Evolutionary conservation across 345 rosid genomes (phyloP).

Genomic region (Pistacia atlantica): DNA sequence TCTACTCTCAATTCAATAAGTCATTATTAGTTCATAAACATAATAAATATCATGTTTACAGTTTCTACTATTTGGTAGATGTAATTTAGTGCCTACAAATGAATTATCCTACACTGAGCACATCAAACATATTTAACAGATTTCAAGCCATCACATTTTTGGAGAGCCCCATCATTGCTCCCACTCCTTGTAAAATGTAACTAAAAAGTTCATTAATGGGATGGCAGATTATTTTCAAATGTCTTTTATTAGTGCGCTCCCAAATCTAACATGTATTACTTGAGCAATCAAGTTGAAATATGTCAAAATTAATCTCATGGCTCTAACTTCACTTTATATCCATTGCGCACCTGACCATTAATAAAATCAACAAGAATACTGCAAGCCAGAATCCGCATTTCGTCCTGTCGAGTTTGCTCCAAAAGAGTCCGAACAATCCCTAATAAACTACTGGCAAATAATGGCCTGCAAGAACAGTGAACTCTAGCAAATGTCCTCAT

Average conservation of each 20-base stretch:
- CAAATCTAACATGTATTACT: slow-evolving; percentile 8
- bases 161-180: background rate
- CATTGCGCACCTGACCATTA: slow-evolving; percentile 66
- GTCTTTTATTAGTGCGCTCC: background rate
- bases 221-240: background rate
- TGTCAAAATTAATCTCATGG: slow-evolving; percentile 17
- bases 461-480: slow-evolving; percentile 61
- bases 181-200: slow-evolving; percentile 6
- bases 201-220: background rate
- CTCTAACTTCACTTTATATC: background rate
- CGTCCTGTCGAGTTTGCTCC: slow-evolving; percentile 75
- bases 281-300: slow-evolving; percentile 6
- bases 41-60: background rate
- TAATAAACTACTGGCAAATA: slow-evolving; percentile 86
- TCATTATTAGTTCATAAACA: slow-evolving; percentile 22
- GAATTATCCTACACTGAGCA: slow-evolving; percentile 1
- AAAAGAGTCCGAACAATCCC: slow-evolving; percentile 71
- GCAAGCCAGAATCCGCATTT: slow-evolving; percentile 76
- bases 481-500: slow-evolving; percentile 21
- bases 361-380: slow-evolving; percentile 75
- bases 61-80: background rate
- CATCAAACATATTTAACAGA: background rate
- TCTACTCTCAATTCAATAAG: slow-evolving; percentile 43
- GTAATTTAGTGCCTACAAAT: background rate
- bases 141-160: slow-evolving; percentile 10